These are phyloP conservation scores for Ceratocystis alfenasii DNA, from an alignment of 2,329 filamentous ascomycete species.

Conservation along the genomic window DNA sequence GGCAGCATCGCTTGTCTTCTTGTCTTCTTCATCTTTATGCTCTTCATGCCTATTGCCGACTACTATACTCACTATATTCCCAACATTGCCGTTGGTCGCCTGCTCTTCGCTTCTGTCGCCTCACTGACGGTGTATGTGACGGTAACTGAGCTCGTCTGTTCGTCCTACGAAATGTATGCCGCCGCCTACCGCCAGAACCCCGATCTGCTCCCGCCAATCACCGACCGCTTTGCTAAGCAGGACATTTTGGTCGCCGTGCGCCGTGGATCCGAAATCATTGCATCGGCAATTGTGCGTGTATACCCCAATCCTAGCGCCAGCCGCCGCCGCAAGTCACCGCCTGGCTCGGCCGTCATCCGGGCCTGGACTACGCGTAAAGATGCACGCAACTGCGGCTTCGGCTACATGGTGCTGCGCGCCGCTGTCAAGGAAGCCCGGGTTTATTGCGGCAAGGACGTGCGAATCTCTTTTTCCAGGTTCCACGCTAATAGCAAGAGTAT, in stretches of 20 bases:
- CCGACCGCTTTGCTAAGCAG: slow-evolving; percentile 30
- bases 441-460: slow-evolving; percentile 54
- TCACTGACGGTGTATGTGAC: slow-evolving; percentile 52
- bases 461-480: slow-evolving; percentile 59
- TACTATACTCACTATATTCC: slow-evolving; percentile 23
- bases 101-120: slow-evolving; percentile 45
- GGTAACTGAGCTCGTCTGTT: slow-evolving; percentile 46
- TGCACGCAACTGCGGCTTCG: slow-evolving; percentile 61
- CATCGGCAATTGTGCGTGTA: slow-evolving; percentile 50
- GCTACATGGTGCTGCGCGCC: slow-evolving; percentile 58
- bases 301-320: slow-evolving; percentile 16
- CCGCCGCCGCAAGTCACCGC: slow-evolving; percentile 6
- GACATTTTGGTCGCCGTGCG: slow-evolving; percentile 45
- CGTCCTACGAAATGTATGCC: slow-evolving; percentile 51
- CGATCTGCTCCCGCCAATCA: slow-evolving; percentile 32
- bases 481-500: slow-evolving; percentile 63
- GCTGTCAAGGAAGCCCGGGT: slow-evolving; percentile 57
- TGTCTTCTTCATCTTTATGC: slow-evolving; percentile 30
- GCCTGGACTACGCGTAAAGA: slow-evolving; percentile 67
- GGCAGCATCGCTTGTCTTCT: slow-evolving; percentile 37
- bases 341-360: slow-evolving; percentile 56
- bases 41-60: slow-evolving; percentile 36
- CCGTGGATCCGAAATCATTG: slow-evolving; percentile 55
- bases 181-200: slow-evolving; percentile 52
- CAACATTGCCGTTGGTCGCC: slow-evolving; percentile 39